These are phyloP conservation scores for Adansonia grandidieri DNA, from an alignment of 441 rosid species.

Conservation along the genomic window DNA sequence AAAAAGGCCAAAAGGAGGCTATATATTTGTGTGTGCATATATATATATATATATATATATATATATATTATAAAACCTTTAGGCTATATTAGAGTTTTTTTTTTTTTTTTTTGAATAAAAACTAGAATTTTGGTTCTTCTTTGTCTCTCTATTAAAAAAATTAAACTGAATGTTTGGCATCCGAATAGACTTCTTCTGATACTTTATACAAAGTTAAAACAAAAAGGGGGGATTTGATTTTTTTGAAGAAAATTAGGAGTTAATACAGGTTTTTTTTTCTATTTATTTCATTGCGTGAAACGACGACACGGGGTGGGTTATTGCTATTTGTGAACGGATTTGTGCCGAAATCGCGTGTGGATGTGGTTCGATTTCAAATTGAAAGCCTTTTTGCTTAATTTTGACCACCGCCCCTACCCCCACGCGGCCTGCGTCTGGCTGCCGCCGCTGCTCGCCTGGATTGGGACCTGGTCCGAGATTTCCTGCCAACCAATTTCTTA, in stretches of 20 bases:
- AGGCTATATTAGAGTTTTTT: not conserved
- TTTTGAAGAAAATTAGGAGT: not conserved
- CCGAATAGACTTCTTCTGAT: too few species aligned
- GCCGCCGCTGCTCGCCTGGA: too few species aligned
- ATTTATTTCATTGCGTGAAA: not conserved
- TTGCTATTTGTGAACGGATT: not conserved
- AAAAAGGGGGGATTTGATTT: not conserved
- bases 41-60: too few species aligned
- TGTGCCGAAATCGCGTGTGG: not conserved
- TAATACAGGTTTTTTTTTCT: not conserved
- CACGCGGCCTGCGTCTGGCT: too few species aligned
- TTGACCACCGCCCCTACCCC: not conserved
- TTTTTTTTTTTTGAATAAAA: too few species aligned
- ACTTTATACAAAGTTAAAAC: too few species aligned
- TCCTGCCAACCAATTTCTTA: not conserved
- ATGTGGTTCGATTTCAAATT: not conserved
- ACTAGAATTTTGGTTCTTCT: not conserved
- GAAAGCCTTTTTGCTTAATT: not conserved
- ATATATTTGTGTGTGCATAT: too few species aligned
- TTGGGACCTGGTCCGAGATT: not conserved
- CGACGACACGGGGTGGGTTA: not conserved
- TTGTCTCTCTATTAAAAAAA: too few species aligned
- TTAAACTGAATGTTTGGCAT: too few species aligned
- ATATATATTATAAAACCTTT: too few species aligned
- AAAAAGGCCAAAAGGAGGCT: too few species aligned